Base-by-base conservation (phyloP, 164 flowering plant genomes). In the Tetrastigma voinierianum region DNA sequence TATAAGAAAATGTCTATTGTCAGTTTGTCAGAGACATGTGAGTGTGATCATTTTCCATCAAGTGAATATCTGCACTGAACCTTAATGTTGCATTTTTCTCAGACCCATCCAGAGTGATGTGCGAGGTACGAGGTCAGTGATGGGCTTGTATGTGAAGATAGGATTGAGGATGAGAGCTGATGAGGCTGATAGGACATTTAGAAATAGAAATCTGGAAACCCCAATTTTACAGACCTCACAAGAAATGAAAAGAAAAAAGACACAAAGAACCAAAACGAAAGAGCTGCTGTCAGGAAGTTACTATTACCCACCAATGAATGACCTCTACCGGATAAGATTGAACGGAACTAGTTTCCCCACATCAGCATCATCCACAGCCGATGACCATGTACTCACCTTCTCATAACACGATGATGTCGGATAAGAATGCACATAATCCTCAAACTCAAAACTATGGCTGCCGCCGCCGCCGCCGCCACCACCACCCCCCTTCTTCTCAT, bases 361-460 rank as follows among this genome's bases (percentile, higher is more conserved):
- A 19, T 67, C 78, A 14, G 16, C 59, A 20, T 67, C 68, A 44
- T 64, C 71, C 1, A 21, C 48, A 10, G 57, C 59, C 5, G 77
- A 72, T 10, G 73, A 73, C 48, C 64, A 47, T 6, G 62, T 47
- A 17, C 67, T 76, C 13, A 51, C 68, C 62, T 65, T 74, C 61
- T 78, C 80, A 25, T 43, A 40, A 24, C 18, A 51, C 3, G 80
- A 70, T 1, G 80, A 76, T 23, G 61, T 1, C 17, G 71, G 71
- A 70, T 77, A 76, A 2, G 85, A 76, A 62, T 74, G 67, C 69
- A 74, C 71, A 19, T 16, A 77, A 69, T 81, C 85, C 24, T 70
- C 80, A 15, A 72, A 76, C 58, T 15, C 71, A 9, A 51, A 69
- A 4, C 66, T n/a, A n/a, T n/a, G n/a, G n/a, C n/a, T n/a, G n/a